phyloP scores from a whole-genome alignment of 2,329 filamentous ascomycete species.

The Aspergillus niger region DNA sequence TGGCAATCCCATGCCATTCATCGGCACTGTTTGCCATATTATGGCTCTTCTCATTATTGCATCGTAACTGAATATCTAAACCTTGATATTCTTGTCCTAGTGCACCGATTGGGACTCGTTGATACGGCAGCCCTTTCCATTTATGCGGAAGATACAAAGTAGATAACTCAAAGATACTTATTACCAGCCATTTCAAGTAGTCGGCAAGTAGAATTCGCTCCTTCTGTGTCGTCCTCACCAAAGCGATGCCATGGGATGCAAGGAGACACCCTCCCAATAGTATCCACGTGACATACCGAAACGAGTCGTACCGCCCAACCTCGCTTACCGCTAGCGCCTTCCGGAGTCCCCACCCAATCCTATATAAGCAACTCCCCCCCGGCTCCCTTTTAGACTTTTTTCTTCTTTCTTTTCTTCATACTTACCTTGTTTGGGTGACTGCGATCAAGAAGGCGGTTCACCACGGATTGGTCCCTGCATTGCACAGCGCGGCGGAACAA shows the following conservation, averaged over 20 bases:
- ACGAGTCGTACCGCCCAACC: background rate
- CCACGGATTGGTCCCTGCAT: slow-evolving; percentile 56
- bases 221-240: too few relatives aligned
- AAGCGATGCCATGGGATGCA: background rate
- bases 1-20: too few relatives aligned
- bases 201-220: too few relatives aligned
- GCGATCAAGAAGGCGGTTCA: slow-evolving; percentile 50
- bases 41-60: too few relatives aligned
- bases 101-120: too few relatives aligned
- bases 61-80: too few relatives aligned
- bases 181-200: too few relatives aligned
- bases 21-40: too few relatives aligned
- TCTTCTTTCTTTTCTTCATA: slow-evolving; percentile 52
- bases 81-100: too few relatives aligned
- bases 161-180: too few relatives aligned
- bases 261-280: background rate
- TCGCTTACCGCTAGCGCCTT: slow-evolving; percentile 26
- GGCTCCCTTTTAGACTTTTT: slow-evolving; percentile 24
- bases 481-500: slow-evolving; percentile 58
- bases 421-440: slow-evolving; percentile 54
- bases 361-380: slow-evolving; percentile 22
- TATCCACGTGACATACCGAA: background rate
- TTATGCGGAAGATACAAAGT: too few relatives aligned
- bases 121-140: too few relatives aligned
- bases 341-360: background rate